Evolutionary conservation across 768 basidiomycete species (phyloP).

Genomic region (Tephrocybe sp.): DNA sequence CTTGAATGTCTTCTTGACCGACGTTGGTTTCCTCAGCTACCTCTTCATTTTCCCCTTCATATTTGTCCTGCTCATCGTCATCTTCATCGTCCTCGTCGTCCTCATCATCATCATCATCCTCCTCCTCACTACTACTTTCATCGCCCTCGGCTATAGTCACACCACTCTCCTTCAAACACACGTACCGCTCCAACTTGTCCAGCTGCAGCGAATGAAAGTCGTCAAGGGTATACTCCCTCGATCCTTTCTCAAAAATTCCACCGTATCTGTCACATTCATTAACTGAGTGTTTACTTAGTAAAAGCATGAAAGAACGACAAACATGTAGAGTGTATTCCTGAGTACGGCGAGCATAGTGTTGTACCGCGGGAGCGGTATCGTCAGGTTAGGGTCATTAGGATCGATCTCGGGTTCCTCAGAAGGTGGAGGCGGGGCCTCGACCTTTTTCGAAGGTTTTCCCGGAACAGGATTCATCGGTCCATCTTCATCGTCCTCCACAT

Average conservation of each 20-base stretch:
- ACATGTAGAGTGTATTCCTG: conserved; percentile 86
- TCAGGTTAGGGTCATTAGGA: conserved; percentile 63
- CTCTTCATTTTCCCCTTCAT: conserved; percentile 20
- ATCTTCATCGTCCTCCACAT: not conserved
- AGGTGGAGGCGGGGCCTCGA: not conserved
- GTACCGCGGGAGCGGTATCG: conserved; percentile 72
- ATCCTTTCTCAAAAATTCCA: conserved; percentile 82
- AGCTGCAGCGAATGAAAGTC: conserved; percentile 82
- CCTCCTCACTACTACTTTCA: conserved; percentile 61
- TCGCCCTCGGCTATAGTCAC: conserved; percentile 63
- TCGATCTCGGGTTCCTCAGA: conserved; percentile 41
- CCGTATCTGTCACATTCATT: conserved; percentile 61
- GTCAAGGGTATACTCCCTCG: conserved; percentile 85
- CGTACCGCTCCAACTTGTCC: conserved; percentile 81
- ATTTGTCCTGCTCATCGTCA: conserved; percentile 35
- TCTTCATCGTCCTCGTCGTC: conserved; percentile 58
- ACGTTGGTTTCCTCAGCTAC: conserved; percentile 27
- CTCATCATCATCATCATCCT: conserved; percentile 58
- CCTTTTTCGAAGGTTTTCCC: not conserved
- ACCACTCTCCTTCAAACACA: conserved; percentile 69
- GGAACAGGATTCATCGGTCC: not conserved
- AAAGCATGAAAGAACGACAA: conserved; percentile 24
- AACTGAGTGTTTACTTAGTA: not conserved
- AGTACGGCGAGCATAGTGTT: conserved; percentile 89
- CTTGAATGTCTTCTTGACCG: conserved; percentile 7